Base-by-base conservation (phyloP, 1,284 basidiomycete species). In the Sanguinoderma infundibulare region DNA sequence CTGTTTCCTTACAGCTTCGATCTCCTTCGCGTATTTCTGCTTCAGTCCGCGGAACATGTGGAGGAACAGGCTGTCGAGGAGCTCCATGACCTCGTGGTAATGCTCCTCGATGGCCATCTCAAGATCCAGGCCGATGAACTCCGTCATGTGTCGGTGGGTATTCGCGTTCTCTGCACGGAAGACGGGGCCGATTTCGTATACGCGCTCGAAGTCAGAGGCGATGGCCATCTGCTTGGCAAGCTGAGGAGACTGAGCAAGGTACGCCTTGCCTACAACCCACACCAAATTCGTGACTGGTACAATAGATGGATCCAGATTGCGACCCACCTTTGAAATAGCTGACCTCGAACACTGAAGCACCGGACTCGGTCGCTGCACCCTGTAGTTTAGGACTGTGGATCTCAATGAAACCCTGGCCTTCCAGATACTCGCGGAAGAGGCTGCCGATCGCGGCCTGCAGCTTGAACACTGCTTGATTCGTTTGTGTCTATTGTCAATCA, bases 191-290 rank as follows among this genome's bases (percentile, higher is more conserved):
- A 99, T 96, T 79, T 99, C 98, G 78, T 97, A 99, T 5, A 99
- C 98, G 46, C 94, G 87, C 74, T 98, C 97, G 76, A 99, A 96
- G 80, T 99, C 98, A 63, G 95, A 95, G 36, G 97, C 95, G 69
- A 99, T 99, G 62, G 94, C 95, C 98, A 99, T 99, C 79, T 99
- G 98, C 79, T 99, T 99, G 53, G 95, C 94, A 15, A 99, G 83
- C 76, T 99, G 98, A 46, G 98, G 98, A 52, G 91, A 95, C 77
- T 99, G 98, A 7, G 98, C 98, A 30, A 99, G 86, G 83, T 87
- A 99, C 1, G 98, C 98, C 67, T 79, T 86, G 39, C 93, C 94
- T 92, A 22, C 30, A 35, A 22, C 36, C n/a, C 20, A 36, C 46
- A 46, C 2, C 10, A 14, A 32, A 8, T 10, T 17, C 22, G n/a